phyloP scores from a whole-genome alignment of 768 basidiomycete genomes.

The Lactifluus pinguis region DNA sequence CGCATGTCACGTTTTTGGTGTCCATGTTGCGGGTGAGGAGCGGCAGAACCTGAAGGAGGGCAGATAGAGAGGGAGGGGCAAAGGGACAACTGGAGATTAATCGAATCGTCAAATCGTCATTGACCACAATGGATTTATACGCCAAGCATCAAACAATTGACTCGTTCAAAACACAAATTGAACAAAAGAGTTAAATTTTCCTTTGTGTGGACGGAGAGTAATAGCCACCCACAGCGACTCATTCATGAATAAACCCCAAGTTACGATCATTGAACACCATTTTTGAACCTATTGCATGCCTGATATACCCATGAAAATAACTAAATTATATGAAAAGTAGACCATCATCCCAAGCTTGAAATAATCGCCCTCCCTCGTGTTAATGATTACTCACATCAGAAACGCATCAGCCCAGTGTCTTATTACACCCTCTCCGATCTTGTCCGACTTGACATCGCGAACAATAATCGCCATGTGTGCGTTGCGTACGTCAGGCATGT shows the following conservation, averaged over 20 bases:
- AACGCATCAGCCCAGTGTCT: constrained; percentile 66
- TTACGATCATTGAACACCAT: too few species aligned
- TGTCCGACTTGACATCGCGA: constrained; percentile 53
- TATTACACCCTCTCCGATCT: constrained; percentile 54
- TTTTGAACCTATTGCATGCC: too few species aligned
- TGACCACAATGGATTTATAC: not conserved
- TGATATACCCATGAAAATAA: too few species aligned
- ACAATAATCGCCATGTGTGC: constrained; percentile 66
- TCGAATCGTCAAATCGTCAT: not conserved
- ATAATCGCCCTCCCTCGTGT: not conserved
- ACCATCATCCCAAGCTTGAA: too few species aligned
- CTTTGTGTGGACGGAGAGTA: not conserved
- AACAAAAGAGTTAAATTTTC: not conserved
- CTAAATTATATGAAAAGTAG: too few species aligned
- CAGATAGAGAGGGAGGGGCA: not conserved
- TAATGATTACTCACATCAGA: constrained; percentile 26
- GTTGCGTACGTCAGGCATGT: constrained; percentile 50
- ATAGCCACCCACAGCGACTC: not conserved
- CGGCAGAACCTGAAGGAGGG: not conserved
- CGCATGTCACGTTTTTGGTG: not conserved
- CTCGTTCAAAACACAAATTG: not conserved
- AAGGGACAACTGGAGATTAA: not conserved
- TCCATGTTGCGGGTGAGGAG: not conserved
- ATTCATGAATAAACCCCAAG: too few species aligned
- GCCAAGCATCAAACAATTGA: not conserved